phyloP scores from a whole-genome alignment of 768 basidiomycete genomes.

The Serendipita sp. region DNA sequence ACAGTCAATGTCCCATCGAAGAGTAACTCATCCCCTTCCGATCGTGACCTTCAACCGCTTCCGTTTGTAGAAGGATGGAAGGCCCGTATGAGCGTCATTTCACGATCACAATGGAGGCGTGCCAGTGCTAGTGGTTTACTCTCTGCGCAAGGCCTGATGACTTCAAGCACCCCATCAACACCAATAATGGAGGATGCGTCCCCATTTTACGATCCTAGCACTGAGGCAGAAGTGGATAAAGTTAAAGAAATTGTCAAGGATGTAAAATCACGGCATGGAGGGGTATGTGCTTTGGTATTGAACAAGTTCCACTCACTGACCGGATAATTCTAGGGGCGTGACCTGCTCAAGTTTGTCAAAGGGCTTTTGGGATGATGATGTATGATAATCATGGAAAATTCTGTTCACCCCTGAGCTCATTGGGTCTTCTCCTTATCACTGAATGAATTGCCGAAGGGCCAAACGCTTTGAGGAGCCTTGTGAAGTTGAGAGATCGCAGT shows the following conservation, averaged over 20 bases:
- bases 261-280: slow-evolving; percentile 43
- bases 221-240: slow-evolving; percentile 16
- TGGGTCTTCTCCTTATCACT: not conserved
- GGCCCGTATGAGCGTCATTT: slow-evolving; percentile 3
- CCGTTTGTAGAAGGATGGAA: slow-evolving; percentile 7
- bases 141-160: slow-evolving; percentile 20
- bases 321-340: slow-evolving; percentile 35
- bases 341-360: slow-evolving; percentile 57
- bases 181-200: slow-evolving; percentile 20
- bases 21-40: not conserved
- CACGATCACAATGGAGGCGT: slow-evolving; percentile 8
- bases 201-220: slow-evolving; percentile 16
- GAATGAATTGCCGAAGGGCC: not conserved
- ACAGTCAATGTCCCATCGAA: not conserved
- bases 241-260: slow-evolving; percentile 59
- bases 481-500: not conserved
- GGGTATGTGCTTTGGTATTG: slow-evolving; percentile 31
- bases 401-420: not conserved
- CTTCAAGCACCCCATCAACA: slow-evolving; percentile 48
- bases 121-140: not conserved
- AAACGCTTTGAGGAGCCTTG: not conserved
- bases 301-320: too few species aligned
- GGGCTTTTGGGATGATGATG: slow-evolving; percentile 36
- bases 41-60: slow-evolving; percentile 7
- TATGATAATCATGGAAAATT: not conserved